A percentile compares a stretch with the other conserved stretches of the same genome.
Evolutionary conservation across 306 rosid genomes (phyloP).

Genomic region (Abrus precatorius): DNA sequence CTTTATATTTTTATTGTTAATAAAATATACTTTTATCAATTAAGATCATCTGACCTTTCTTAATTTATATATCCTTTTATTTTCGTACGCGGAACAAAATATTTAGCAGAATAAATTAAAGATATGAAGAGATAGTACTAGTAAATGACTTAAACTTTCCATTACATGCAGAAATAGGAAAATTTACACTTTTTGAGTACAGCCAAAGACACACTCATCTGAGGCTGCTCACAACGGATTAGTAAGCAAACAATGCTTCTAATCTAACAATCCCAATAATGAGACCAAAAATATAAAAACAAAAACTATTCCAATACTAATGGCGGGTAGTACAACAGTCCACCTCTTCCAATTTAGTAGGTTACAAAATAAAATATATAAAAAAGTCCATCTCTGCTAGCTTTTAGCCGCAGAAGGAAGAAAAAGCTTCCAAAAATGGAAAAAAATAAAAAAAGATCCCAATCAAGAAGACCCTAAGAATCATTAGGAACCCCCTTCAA

Average conservation of each 20-base stretch:
- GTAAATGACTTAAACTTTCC: constrained; percentile 52
- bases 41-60: not conserved
- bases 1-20: not conserved
- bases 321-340: constrained; percentile 83
- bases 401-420: constrained; percentile 48
- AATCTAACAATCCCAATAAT: constrained; percentile 32
- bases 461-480: constrained; percentile 47
- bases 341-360: constrained; percentile 70
- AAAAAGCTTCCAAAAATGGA: constrained; percentile 23
- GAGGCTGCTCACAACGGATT: constrained; percentile 51
- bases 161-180: constrained; percentile 56
- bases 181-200: constrained; percentile 58
- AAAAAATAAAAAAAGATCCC: constrained; percentile 7
- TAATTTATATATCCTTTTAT: not conserved
- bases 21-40: not conserved
- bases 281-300: not conserved
- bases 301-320: constrained; percentile 42
- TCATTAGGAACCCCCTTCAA: constrained; percentile 40
- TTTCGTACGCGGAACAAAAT: not conserved
- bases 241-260: constrained; percentile 52
- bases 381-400: constrained; percentile 46
- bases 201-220: constrained; percentile 40
- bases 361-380: constrained; percentile 31
- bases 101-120: not conserved
- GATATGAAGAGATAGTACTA: not conserved